Evolutionary conservation across 2,329 filamentous ascomycete genomes (phyloP).

Genomic region (Aureobasidium pullulans): DNA sequence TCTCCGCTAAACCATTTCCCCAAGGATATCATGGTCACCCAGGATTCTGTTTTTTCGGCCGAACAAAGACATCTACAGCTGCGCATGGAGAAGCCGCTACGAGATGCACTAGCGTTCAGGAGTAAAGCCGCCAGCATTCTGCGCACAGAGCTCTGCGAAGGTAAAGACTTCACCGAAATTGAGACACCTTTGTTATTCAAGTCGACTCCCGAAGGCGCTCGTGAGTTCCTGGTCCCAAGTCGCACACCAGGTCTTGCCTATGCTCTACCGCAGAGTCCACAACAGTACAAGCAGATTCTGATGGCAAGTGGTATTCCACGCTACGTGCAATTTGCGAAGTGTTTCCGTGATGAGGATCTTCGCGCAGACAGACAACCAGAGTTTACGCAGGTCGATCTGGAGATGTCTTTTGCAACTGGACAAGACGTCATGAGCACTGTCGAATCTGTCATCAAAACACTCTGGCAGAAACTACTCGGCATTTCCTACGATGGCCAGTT

Average conservation of each 20-base stretch:
- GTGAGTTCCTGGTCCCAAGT: conserved; percentile 91
- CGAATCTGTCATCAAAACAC: conserved; percentile 45
- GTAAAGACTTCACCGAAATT: conserved; percentile 63
- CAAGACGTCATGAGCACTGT: conserved; percentile 59
- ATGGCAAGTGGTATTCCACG: conserved; percentile 79
- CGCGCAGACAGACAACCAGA: conserved; percentile 91
- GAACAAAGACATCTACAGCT: conserved; percentile 78
- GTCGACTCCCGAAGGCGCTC: conserved; percentile 89
- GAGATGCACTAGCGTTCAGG: conserved; percentile 64
- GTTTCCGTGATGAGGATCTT: conserved; percentile 91
- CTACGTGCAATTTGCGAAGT: conserved; percentile 90
- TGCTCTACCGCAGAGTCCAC: conserved; percentile 88
- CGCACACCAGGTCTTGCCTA: conserved; percentile 70
- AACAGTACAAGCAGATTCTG: conserved; percentile 97
- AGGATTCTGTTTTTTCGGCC: conserved; percentile 65
- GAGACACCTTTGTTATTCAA: conserved; percentile 96
- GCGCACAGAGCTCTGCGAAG: conserved; percentile 45
- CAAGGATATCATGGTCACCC: conserved; percentile 66
- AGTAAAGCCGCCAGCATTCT: conserved; percentile 50
- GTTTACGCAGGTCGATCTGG: conserved; percentile 93
- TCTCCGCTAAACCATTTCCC: conserved; percentile 66
- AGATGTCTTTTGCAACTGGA: conserved; percentile 78
- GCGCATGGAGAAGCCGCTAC: conserved; percentile 62
- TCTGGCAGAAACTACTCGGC: conserved; percentile 48
- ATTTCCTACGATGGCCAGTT: conserved; percentile 43